Percentiles rank a stretch among this genome's conserved stretches.
These are phyloP conservation scores for Leccinum ochraceum DNA, from an alignment of 768 basidiomycete genomes.

Conservation along the genomic window DNA sequence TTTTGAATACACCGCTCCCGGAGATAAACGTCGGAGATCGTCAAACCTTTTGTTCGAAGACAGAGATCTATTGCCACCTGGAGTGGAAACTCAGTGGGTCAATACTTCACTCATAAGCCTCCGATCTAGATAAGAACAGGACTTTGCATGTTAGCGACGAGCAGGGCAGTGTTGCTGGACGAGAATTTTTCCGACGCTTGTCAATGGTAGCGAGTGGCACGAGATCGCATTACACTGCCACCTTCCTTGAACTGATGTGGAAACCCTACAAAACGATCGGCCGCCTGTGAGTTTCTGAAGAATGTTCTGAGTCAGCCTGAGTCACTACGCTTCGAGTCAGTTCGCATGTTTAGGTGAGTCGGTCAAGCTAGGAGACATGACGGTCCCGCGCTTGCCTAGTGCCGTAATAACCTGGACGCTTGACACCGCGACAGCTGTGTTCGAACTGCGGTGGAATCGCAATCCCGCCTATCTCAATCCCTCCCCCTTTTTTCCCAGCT, in stretches of 20 bases:
- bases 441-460: background rate
- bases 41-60: background rate
- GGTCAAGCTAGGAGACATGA: background rate
- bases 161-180: slow-evolving; percentile 9
- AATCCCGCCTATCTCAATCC: background rate
- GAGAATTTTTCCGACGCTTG: background rate
- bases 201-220: background rate
- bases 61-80: no score
- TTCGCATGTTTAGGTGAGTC: background rate
- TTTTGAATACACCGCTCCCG: background rate
- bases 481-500: background rate
- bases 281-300: background rate
- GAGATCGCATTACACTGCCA: slow-evolving; percentile 9
- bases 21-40: background rate
- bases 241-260: background rate
- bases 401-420: slow-evolving; percentile 13
- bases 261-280: background rate
- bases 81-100: no score
- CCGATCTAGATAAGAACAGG: background rate
- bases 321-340: slow-evolving; percentile 2
- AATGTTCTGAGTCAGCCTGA: background rate
- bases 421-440: slow-evolving; percentile 20
- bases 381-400: slow-evolving; percentile 11
- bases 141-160: background rate
- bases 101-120: no score